Percentiles rank a stretch among this genome's conserved stretches.
Conservation (phyloP, 1,139 yeast genomes). For the Suhomyces coccinellae region DNA sequence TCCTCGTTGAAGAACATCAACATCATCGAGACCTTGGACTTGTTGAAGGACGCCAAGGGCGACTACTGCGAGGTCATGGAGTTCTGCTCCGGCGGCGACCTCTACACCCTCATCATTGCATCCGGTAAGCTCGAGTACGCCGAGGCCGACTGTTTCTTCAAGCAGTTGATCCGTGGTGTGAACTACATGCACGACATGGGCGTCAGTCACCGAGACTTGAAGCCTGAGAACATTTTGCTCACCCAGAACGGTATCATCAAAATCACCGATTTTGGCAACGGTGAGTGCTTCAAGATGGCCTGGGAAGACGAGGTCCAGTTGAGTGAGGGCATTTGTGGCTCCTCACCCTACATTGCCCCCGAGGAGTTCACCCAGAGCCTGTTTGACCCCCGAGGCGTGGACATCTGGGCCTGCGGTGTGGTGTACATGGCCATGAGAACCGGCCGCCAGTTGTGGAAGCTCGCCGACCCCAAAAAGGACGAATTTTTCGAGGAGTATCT, state of each 20-base stretch:
- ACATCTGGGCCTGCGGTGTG: slow-evolving; percentile 96
- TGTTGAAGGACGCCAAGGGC: slow-evolving; percentile 86
- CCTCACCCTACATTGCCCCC: slow-evolving; percentile 95
- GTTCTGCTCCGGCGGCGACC: slow-evolving; percentile 92
- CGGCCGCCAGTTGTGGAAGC: slow-evolving; percentile 90
- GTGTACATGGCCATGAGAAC: slow-evolving; percentile 98
- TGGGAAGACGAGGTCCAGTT: slow-evolving; percentile 90
- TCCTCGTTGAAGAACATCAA: slow-evolving; percentile 48
- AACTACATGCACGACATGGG: slow-evolving; percentile 98
- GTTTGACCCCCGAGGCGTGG: slow-evolving; percentile 90
- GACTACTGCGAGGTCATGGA: slow-evolving; percentile 97
- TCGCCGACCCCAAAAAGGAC: slow-evolving; percentile 74
- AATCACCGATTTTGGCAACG: slow-evolving; percentile 94
- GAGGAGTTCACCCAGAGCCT: slow-evolving; percentile 77
- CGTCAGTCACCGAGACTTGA: slow-evolving; percentile 90
- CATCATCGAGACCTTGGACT: slow-evolving; percentile 82
- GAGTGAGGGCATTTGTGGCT: slow-evolving; percentile 82
- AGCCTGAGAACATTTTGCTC: slow-evolving; percentile 86
- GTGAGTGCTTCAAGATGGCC: slow-evolving; percentile 94
- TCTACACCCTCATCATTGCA: slow-evolving; percentile 80
- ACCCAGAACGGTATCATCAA: slow-evolving; percentile 80
- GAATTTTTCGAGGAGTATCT: slow-evolving; percentile 76
- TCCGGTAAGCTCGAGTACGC: slow-evolving; percentile 79
- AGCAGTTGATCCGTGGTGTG: slow-evolving; percentile 87
- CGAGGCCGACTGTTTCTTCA: slow-evolving; percentile 95